phyloP scores from a whole-genome alignment of 306 rosid species.

The Cucurbita moschata region DNA sequence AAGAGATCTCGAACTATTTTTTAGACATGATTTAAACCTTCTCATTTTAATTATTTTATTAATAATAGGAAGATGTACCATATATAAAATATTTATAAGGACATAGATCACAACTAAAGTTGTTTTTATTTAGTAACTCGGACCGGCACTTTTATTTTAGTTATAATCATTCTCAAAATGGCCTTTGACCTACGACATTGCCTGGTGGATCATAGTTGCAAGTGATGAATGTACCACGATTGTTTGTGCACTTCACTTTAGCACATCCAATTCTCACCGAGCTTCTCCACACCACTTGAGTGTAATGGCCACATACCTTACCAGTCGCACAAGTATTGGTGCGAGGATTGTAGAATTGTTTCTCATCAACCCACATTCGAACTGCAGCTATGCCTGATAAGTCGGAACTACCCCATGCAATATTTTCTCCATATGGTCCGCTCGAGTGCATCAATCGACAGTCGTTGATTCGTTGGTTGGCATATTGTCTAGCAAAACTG shows the following conservation, averaged over 20 bases:
- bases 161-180: background rate
- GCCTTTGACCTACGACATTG: background rate
- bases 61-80: too few species aligned
- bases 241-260: slow-evolving; percentile 7
- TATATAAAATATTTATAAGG: too few species aligned
- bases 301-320: slow-evolving; percentile 16
- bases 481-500: slow-evolving; percentile 14
- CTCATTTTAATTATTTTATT: too few species aligned
- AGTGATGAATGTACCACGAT: background rate
- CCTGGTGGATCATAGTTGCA: slow-evolving; percentile 23
- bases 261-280: slow-evolving; percentile 17
- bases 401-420: slow-evolving; percentile 19
- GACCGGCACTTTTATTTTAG: too few species aligned
- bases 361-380: slow-evolving; percentile 13
- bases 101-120: too few species aligned
- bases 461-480: background rate
- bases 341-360: background rate
- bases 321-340: slow-evolving; percentile 6
- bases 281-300: slow-evolving; percentile 27
- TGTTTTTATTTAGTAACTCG: too few species aligned
- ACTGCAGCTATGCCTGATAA: slow-evolving; percentile 14
- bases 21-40: too few species aligned
- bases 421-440: slow-evolving; percentile 33
- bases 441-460: slow-evolving; percentile 19
- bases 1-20: too few species aligned